A percentile compares a stretch with the other conserved stretches of the same genome.
Evolutionary conservation across 495 filamentous ascomycete genomes (phyloP).

Genomic region (Geopyxis carbonaria): DNA sequence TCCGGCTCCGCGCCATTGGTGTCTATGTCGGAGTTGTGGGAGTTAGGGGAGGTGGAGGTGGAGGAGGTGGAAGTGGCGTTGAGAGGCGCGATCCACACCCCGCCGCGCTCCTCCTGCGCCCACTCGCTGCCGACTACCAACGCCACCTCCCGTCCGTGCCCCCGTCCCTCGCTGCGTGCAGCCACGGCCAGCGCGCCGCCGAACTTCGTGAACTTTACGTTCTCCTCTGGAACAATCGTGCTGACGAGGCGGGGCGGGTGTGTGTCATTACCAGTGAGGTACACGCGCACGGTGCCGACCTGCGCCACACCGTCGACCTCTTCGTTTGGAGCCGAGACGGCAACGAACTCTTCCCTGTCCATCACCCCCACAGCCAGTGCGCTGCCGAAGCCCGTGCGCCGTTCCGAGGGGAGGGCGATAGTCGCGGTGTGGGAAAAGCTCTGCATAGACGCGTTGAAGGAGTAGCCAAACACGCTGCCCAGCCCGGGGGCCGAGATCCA

Average conservation of each 20-base stretch:
- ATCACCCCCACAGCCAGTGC: constrained; percentile 2
- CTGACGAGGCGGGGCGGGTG: not conserved
- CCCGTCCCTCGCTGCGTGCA: not conserved
- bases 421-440: not conserved
- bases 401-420: constrained; percentile 1
- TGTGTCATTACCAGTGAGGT: constrained; percentile 3
- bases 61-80: not conserved
- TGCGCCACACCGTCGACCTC: constrained; percentile 9
- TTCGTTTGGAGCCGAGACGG: constrained; percentile 11
- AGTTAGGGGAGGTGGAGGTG: too few species aligned
- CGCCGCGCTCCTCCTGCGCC: constrained; percentile 14
- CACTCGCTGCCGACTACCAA: constrained; percentile 13
- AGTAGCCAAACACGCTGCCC: constrained; percentile 11
- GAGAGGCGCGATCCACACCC: constrained; percentile 17
- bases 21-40: too few species aligned
- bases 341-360: constrained; percentile 12
- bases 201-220: constrained; percentile 10
- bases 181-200: constrained; percentile 9
- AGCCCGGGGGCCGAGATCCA: constrained; percentile 16
- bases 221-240: constrained; percentile 2
- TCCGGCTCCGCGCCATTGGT: not conserved
- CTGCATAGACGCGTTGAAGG: not conserved
- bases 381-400: constrained; percentile 9
- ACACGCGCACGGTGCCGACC: constrained; percentile 14
- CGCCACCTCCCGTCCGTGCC: constrained; percentile 1